A percentile compares a stretch with the other conserved stretches of the same genome.
Conservation (phyloP, 345 rosid species). For the Cardamine resedifolia region DNA sequence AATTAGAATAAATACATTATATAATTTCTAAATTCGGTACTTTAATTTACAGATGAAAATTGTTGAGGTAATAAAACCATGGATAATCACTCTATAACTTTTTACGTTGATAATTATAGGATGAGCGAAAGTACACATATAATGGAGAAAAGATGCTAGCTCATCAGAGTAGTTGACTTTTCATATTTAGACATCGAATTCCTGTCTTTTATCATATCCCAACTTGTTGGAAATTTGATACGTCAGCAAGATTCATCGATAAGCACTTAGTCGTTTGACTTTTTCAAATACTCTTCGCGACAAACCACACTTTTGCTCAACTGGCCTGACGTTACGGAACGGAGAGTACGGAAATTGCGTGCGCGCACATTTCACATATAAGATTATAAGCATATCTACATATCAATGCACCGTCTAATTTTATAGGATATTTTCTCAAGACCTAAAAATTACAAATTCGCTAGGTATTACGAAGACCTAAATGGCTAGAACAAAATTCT, state of each 20-base stretch:
- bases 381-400: constrained; percentile 22
- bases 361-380: constrained; percentile 11
- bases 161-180: constrained; percentile 35
- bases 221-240: constrained; percentile 29
- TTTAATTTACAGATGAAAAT: not conserved
- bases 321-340: constrained; percentile 16
- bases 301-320: constrained; percentile 18
- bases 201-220: constrained; percentile 29
- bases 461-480: constrained; percentile 2
- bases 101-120: not conserved
- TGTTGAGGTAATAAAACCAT: not conserved
- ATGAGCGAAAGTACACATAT: not conserved
- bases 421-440: not conserved
- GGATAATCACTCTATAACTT: not conserved
- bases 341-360: constrained; percentile 19
- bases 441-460: not conserved
- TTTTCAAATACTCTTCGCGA: constrained; percentile 10
- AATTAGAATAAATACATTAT: not conserved
- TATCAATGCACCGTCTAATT: constrained; percentile 14
- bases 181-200: constrained; percentile 2
- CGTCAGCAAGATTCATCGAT: constrained; percentile 25
- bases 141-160: not conserved
- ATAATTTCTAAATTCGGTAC: not conserved
- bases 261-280: constrained; percentile 4
- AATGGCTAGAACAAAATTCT: not conserved